phyloP scores from a whole-genome alignment of 371 early-diverging fungal species.

The Mortierella sp. region DNA sequence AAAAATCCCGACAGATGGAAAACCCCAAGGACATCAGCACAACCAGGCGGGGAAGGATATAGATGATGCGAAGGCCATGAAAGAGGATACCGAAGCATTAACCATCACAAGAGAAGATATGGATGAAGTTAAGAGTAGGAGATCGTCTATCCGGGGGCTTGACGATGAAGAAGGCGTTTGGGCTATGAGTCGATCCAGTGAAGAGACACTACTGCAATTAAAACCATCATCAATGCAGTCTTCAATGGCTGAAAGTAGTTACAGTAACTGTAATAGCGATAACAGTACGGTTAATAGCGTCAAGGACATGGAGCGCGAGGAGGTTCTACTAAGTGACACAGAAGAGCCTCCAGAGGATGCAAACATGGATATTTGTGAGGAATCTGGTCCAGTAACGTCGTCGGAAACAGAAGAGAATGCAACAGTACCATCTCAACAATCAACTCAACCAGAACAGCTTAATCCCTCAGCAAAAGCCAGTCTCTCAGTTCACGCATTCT shows the following conservation, averaged over 20 bases:
- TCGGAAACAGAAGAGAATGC: not conserved
- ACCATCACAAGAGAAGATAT: slow-evolving; percentile 3
- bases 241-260: not conserved
- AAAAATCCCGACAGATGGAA: slow-evolving; percentile 32
- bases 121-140: slow-evolving; percentile 9
- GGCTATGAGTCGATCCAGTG: slow-evolving; percentile 26
- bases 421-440: not conserved
- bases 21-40: not conserved
- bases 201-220: slow-evolving; percentile 28
- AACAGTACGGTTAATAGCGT: slow-evolving; percentile 17
- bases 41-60: not conserved
- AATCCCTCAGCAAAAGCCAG: slow-evolving; percentile 30
- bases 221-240: slow-evolving; percentile 6
- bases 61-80: slow-evolving; percentile 4
- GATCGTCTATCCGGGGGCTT: slow-evolving; percentile 1
- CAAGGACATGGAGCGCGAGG: slow-evolving; percentile 17
- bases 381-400: not conserved
- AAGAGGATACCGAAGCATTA: not conserved
- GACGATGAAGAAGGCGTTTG: not conserved
- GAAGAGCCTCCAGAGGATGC: not conserved
- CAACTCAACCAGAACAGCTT: not conserved
- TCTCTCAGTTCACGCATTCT: slow-evolving; percentile 52
- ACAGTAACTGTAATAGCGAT: slow-evolving; percentile 5
- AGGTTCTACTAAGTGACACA: slow-evolving; percentile 15
- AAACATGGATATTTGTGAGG: slow-evolving; percentile 6